phyloP scores from a whole-genome alignment of 257 asterid genomes.

The Voacanga thouarsii region DNA sequence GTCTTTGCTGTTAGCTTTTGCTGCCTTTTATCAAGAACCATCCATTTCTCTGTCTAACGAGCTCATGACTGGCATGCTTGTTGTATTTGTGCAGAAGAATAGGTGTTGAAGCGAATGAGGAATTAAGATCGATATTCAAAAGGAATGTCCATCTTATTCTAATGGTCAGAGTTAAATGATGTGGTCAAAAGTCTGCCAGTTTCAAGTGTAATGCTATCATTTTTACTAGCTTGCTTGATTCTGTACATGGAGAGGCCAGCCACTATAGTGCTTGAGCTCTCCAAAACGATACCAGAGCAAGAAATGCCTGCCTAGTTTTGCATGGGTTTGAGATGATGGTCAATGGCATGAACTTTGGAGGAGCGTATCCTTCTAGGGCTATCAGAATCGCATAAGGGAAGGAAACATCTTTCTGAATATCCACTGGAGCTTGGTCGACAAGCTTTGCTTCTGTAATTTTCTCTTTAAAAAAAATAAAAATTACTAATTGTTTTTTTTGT shows the following conservation, averaged over 20 bases:
- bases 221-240: background rate
- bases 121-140: constrained; percentile 78
- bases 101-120: constrained; percentile 92
- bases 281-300: background rate
- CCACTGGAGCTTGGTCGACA: background rate
- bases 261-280: background rate
- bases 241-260: background rate
- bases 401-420: background rate
- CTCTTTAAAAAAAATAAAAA: too few relatives aligned
- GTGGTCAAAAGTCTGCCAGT: constrained; percentile 8
- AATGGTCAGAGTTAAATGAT: constrained; percentile 72
- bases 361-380: background rate
- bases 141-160: constrained; percentile 78
- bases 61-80: background rate
- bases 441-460: background rate
- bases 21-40: background rate
- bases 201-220: background rate
- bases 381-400: background rate
- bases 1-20: background rate
- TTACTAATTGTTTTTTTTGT: too few relatives aligned
- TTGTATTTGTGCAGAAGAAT: constrained; percentile 60
- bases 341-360: background rate
- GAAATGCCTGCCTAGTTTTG: background rate
- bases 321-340: background rate
- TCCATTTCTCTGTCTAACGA: background rate